Evolutionary conservation across 768 basidiomycete genomes (phyloP).

Genomic region (Trametes cingulata): DNA sequence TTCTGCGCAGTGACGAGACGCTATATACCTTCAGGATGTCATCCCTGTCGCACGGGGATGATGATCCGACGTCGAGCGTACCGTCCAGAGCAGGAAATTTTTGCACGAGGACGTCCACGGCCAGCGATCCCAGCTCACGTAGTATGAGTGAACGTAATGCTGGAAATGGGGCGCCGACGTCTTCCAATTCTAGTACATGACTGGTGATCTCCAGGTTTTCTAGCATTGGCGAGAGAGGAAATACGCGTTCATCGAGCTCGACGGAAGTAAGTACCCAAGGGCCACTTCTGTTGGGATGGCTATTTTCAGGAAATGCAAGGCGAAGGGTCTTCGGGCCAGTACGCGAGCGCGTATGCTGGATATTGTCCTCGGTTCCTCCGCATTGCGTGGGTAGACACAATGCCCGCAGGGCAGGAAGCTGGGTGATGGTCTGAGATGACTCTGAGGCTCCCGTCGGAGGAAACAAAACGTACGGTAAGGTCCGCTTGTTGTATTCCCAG

Average conservation of each 20-base stretch:
- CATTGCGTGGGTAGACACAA: background rate
- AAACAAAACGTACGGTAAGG: background rate
- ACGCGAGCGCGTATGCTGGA: background rate
- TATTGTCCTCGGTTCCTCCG: no score
- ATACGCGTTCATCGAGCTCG: background rate
- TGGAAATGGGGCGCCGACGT: background rate
- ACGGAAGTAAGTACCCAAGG: background rate
- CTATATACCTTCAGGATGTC: background rate
- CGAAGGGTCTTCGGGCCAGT: background rate
- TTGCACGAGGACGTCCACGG: background rate
- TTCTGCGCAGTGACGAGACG: background rate
- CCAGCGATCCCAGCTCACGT: background rate
- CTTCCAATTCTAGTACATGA: background rate
- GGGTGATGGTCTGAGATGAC: background rate
- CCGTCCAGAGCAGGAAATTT: background rate
- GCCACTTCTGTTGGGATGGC: background rate
- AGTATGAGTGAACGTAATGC: background rate
- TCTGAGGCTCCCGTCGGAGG: background rate
- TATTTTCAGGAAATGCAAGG: background rate
- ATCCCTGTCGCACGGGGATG: background rate
- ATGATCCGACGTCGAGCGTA: background rate
- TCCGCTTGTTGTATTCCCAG: background rate
- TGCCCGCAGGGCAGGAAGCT: background rate
- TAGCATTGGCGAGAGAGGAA: background rate
- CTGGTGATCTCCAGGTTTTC: background rate